These are phyloP conservation scores for Wallacemonas sp. DNA, from an alignment of 208 protist genomes.

Conservation along the genomic window DNA sequence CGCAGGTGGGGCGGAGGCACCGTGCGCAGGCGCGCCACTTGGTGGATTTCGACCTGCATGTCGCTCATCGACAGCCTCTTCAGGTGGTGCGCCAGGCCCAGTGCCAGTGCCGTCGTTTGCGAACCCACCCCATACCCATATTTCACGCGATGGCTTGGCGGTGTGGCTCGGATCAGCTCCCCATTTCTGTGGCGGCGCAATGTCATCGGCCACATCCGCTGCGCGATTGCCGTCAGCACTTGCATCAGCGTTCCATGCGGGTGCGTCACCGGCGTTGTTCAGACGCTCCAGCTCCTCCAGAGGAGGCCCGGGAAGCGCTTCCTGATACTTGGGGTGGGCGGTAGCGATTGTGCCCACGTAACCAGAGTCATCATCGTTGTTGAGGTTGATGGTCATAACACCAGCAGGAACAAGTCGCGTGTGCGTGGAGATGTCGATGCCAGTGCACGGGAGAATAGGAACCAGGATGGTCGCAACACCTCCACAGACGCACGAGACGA, in stretches of 20 bases:
- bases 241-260: background rate
- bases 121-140: constrained; percentile 14
- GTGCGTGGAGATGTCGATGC: background rate
- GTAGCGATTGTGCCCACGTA: background rate
- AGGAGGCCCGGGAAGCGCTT: constrained; percentile 5
- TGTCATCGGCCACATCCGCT: background rate
- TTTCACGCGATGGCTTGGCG: background rate
- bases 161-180: background rate
- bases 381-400: background rate
- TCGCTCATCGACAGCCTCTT: background rate
- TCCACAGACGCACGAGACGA: no score
- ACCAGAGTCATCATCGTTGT: background rate
- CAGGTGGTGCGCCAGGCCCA: background rate
- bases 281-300: background rate
- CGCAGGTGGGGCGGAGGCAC: no score
- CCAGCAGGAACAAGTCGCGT: background rate
- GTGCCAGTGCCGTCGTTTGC: background rate
- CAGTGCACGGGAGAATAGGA: background rate
- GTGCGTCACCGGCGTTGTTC: background rate
- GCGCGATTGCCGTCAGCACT: background rate
- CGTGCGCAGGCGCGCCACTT: no score
- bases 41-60: no score
- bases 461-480: background rate
- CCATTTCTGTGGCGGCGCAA: background rate
- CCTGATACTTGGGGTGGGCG: background rate